Percentiles rank a stretch among this genome's conserved stretches.
Evolutionary conservation across 2,329 filamentous ascomycete species (phyloP).

Genomic region (Stagonosporopsis vannaccii): DNA sequence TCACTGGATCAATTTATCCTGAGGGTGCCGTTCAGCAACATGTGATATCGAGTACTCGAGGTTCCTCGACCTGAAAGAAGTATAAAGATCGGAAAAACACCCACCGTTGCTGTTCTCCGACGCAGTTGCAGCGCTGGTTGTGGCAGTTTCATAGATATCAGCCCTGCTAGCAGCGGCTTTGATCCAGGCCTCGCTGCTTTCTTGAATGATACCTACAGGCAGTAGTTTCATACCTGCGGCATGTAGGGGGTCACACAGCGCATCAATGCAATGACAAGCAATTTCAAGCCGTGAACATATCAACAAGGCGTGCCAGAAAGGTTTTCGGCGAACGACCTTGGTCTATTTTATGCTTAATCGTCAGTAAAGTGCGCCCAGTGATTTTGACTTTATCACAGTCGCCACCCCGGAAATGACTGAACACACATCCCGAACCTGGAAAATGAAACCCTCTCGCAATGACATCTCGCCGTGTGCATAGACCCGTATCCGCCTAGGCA

Average conservation of each 20-base stretch:
- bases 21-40: background rate
- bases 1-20: background rate
- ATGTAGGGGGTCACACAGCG: background rate
- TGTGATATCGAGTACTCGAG: background rate
- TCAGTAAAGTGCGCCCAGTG: too few relatives aligned
- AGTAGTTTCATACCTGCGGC: too few relatives aligned
- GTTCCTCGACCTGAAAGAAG: background rate
- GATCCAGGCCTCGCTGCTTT: slow-evolving; percentile 8
- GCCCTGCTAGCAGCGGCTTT: slow-evolving; percentile 9
- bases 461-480: too few relatives aligned
- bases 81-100: background rate
- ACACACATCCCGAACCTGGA: too few relatives aligned
- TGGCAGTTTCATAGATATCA: slow-evolving; percentile 13
- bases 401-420: too few relatives aligned
- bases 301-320: background rate
- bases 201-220: slow-evolving; percentile 11
- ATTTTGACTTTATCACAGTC: too few relatives aligned
- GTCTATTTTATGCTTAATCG: too few relatives aligned
- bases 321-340: too few relatives aligned
- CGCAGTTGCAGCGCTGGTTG: slow-evolving; percentile 13
- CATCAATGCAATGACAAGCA: background rate
- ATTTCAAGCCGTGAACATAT: background rate
- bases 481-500: too few relatives aligned
- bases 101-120: background rate
- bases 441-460: too few relatives aligned